Percentiles rank a stretch among this genome's conserved stretches.
These are phyloP conservation scores for Penicillium sp. DNA, from an alignment of 2,329 filamentous ascomycete genomes.

Conservation along the genomic window DNA sequence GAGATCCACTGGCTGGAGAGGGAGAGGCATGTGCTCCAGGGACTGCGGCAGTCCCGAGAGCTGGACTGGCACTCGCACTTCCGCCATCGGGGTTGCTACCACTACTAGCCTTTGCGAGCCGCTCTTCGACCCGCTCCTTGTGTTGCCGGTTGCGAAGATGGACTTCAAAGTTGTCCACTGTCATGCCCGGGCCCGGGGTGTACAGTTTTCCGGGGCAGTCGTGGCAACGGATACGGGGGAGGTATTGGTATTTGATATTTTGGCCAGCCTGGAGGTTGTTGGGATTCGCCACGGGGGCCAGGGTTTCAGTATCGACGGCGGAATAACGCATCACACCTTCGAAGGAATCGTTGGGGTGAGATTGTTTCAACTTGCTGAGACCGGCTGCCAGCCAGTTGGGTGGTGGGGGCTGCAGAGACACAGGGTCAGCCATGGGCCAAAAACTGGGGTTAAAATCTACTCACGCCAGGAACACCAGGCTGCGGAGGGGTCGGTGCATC, in stretches of 20 bases:
- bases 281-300: constrained; percentile 52
- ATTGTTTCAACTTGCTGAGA: constrained; percentile 59
- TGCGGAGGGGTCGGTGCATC: constrained; percentile 39
- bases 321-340: constrained; percentile 87
- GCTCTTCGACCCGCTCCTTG: constrained; percentile 58
- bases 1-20: constrained; percentile 10
- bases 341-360: constrained; percentile 73
- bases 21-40: constrained; percentile 3
- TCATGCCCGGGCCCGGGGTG: constrained; percentile 74
- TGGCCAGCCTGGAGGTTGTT: constrained; percentile 47
- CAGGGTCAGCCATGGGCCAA: constrained; percentile 14
- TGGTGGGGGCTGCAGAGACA: constrained; percentile 58
- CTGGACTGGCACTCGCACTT: constrained; percentile 16
- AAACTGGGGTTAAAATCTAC: constrained; percentile 25
- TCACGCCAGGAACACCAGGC: constrained; percentile 38
- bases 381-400: constrained; percentile 75
- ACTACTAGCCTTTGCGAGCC: constrained; percentile 29
- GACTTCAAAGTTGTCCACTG: constrained; percentile 83
- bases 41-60: constrained; percentile 2
- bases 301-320: constrained; percentile 64
- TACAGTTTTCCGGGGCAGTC: constrained; percentile 94
- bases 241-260: constrained; percentile 66
- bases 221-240: constrained; percentile 80
- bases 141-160: constrained; percentile 81
- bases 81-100: constrained; percentile 1